A percentile compares a stretch with the other conserved stretches of the same genome.
Conservation (phyloP, 495 filamentous ascomycete species). For the Saxophila tyrrhenica region DNA sequence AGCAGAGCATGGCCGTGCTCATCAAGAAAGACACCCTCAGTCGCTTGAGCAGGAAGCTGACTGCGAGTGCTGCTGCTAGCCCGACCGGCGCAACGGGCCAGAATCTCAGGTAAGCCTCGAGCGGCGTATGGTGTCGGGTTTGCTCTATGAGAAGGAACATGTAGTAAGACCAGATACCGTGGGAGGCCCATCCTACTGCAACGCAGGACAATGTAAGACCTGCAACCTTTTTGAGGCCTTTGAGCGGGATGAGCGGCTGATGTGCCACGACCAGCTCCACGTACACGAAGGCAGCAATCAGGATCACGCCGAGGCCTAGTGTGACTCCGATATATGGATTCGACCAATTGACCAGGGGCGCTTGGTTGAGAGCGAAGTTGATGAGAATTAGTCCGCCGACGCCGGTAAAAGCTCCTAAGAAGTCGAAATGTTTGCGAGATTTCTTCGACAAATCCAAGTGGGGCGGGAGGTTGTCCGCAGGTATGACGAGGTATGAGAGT, state of each 20-base stretch:
- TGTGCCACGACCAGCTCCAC: conserved; percentile 39
- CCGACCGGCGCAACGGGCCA: neutral
- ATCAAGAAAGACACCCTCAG: neutral
- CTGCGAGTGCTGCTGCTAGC: neutral
- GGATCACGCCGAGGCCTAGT: conserved; percentile 32
- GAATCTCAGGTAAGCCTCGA: neutral
- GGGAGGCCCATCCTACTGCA: conserved; percentile 46
- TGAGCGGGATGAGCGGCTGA: conserved; percentile 43
- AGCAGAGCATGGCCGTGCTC: neutral
- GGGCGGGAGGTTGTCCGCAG: conserved; percentile 32
- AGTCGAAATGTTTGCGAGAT: conserved; percentile 35
- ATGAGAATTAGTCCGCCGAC: conserved; percentile 45
- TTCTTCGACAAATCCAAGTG: neutral
- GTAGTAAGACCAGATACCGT: conserved; percentile 44
- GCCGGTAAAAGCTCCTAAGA: conserved; percentile 38
- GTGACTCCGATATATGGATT: conserved; percentile 29
- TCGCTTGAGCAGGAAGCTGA: neutral
- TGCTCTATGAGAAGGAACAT: neutral
- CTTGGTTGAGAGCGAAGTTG: conserved; percentile 42
- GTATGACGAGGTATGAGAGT: conserved; percentile 30
- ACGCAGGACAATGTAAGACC: conserved; percentile 44
- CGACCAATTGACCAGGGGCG: conserved; percentile 44
- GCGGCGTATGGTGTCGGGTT: neutral
- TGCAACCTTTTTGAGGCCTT: conserved; percentile 36
- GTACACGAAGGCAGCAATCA: conserved; percentile 42